Evolutionary conservation across 2,329 filamentous ascomycete genomes (phyloP), one percentile per base, ranked within the genome.

Genomic region (Colletotrichum viniferum): DNA sequence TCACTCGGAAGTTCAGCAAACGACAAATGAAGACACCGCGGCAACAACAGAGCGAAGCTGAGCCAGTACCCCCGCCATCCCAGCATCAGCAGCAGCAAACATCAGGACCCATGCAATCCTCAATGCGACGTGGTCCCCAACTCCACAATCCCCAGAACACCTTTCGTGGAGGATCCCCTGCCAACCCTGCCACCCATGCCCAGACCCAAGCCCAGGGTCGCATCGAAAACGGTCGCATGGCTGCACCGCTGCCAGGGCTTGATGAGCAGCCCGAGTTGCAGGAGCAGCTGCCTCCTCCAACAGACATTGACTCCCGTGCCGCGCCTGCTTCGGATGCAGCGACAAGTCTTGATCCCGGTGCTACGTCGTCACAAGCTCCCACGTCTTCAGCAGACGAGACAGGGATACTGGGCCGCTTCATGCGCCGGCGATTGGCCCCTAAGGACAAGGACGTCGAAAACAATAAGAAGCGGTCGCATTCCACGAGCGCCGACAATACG

Each of bases 71-170:
- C 48, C 69, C 64, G 63, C 56, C 69, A 7, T 68, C 69, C 34
- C 63, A 34, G 38, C 60, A 43, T 64, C 68, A 71, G 16, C 63
- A 68, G 21, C 36, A 69, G 58, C 34, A 56, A 65, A 32, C 28
- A 30, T 55, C 55, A 21, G 21, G 69, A 68, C 69, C 69, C 69
- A 73, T 76, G 63, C 73, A 76, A 32, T 28, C 69, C 34, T 24
- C 69, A 48, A 76, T 76, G 69, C 73, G 69, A 68, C 69, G 36
- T 73, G 26, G 73, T 36, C 73, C 52, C 58, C 69, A 73, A 32
- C 73, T 69, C 73, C 73, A 76, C 73, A 76, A 76, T 76, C 73
- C 73, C 64, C 73, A 73, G 73, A 76, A 76, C 64, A 76, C 73
- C 56, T 34, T 73, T 13, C 58, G 69, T 28, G 62, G 62, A 56